Conservation (phyloP, 768 basidiomycete genomes). For the Lactifluus pinguis region DNA sequence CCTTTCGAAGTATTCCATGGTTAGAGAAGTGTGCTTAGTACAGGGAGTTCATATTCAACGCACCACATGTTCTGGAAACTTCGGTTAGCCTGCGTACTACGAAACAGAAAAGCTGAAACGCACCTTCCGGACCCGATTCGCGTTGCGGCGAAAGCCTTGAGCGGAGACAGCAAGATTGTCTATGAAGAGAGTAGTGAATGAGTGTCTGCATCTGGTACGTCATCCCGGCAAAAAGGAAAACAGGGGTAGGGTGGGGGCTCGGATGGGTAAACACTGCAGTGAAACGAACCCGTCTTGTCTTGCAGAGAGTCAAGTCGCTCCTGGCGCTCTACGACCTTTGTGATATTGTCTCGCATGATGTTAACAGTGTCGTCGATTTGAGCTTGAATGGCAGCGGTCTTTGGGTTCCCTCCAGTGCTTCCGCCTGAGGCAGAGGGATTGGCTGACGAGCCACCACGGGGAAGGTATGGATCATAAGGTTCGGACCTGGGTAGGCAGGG, state of each 20-base stretch:
- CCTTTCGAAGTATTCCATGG: slow-evolving; percentile 34
- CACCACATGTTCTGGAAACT: slow-evolving; percentile 79
- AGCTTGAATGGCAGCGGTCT: slow-evolving; percentile 92
- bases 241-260: not conserved
- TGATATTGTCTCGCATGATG: slow-evolving; percentile 98
- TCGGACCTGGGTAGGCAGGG: slow-evolving; percentile 61
- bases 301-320: slow-evolving; percentile 90
- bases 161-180: slow-evolving; percentile 97
- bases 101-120: slow-evolving; percentile 23
- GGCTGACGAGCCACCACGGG: slow-evolving; percentile 66
- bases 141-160: slow-evolving; percentile 97
- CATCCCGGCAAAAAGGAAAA: not conserved
- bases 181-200: slow-evolving; percentile 24
- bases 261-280: not conserved
- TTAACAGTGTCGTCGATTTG: slow-evolving; percentile 97
- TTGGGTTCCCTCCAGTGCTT: slow-evolving; percentile 47
- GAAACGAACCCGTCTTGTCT: slow-evolving; percentile 88
- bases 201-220: not conserved
- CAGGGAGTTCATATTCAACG: slow-evolving; percentile 25
- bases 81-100: slow-evolving; percentile 4
- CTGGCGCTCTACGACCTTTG: slow-evolving; percentile 89
- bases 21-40: not conserved
- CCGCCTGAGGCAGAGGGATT: slow-evolving; percentile 37
- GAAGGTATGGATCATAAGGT: slow-evolving; percentile 98
- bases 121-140: slow-evolving; percentile 96